Conservation (phyloP, 805 yeast genomes). For the Kodamaea leandrae region DNA sequence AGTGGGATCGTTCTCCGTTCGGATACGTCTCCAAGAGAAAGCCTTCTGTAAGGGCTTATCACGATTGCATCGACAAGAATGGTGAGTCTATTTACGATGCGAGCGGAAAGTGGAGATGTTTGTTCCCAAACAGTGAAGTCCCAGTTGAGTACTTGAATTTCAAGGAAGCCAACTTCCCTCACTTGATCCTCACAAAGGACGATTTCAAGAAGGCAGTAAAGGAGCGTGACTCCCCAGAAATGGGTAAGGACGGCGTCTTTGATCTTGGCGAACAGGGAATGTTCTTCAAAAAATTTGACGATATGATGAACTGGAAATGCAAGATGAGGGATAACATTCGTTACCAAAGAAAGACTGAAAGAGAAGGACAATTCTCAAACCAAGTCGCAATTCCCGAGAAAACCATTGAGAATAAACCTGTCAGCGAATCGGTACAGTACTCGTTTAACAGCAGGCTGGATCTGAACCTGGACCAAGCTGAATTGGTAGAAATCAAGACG, state of each 20-base stretch:
- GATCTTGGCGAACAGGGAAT: slow-evolving; percentile 51
- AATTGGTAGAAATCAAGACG: slow-evolving; percentile 29
- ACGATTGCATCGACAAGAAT: slow-evolving; percentile 56
- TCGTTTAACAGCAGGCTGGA: slow-evolving; percentile 20
- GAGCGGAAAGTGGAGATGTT: slow-evolving; percentile 86
- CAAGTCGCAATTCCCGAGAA: background rate
- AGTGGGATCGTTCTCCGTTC: slow-evolving; percentile 23
- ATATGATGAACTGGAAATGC: slow-evolving; percentile 65
- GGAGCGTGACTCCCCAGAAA: slow-evolving; percentile 3
- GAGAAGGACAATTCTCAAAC: slow-evolving; percentile 1
- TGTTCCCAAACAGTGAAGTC: slow-evolving; percentile 60
- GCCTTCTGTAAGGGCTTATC: slow-evolving; percentile 59
- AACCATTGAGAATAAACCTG: slow-evolving; percentile 13
- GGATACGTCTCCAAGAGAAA: slow-evolving; percentile 54
- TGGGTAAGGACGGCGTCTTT: slow-evolving; percentile 17
- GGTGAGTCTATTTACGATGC: slow-evolving; percentile 84
- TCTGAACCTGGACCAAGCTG: slow-evolving; percentile 27
- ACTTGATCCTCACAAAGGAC: slow-evolving; percentile 50
- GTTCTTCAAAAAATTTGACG: slow-evolving; percentile 65
- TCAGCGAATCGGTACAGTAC: slow-evolving; percentile 29
- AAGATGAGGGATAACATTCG: slow-evolving; percentile 22
- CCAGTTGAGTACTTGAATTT: slow-evolving; percentile 30
- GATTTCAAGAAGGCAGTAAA: slow-evolving; percentile 46
- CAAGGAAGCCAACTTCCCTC: slow-evolving; percentile 24
- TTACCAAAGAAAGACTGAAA: background rate